phyloP scores from a whole-genome alignment of 1,284 basidiomycete genomes.

The Neolentinus lepideus region DNA sequence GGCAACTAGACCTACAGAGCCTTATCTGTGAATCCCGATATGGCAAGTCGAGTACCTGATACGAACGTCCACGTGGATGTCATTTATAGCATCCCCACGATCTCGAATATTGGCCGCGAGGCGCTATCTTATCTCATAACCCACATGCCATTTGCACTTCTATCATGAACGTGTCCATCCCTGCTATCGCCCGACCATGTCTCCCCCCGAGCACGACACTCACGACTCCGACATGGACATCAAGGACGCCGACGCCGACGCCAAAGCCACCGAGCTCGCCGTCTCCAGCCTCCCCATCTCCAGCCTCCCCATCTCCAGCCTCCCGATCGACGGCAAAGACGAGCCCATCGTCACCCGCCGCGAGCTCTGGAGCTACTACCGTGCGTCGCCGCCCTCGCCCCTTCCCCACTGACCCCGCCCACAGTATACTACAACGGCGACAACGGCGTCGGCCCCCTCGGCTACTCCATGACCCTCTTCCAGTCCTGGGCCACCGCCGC shows the following conservation, averaged over 20 bases:
- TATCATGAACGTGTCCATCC: not conserved
- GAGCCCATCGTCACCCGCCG: constrained; percentile 3
- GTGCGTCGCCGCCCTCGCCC: not conserved
- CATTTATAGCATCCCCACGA: no score
- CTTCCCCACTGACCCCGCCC: not conserved
- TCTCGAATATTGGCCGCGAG: not conserved
- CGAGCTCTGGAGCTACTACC: constrained; percentile 3
- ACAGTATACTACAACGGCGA: constrained; percentile 17
- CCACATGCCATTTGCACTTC: not conserved
- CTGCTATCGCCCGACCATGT: no score
- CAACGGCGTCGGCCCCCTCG: constrained; percentile 18
- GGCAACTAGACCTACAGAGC: no score
- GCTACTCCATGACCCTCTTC: constrained; percentile 65
- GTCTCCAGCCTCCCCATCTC: no score
- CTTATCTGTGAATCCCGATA: no score
- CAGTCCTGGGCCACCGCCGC: constrained; percentile 63
- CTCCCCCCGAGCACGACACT: not conserved
- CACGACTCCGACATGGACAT: not conserved
- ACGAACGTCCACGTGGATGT: no score
- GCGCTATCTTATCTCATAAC: not conserved
- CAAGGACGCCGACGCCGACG: not conserved
- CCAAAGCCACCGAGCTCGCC: not conserved
- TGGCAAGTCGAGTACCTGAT: no score
- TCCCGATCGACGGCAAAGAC: not conserved
- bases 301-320: no score